Evolutionary conservation across 2,329 filamentous ascomycete genomes (phyloP).

Genomic region (Xylariaceae sp.): DNA sequence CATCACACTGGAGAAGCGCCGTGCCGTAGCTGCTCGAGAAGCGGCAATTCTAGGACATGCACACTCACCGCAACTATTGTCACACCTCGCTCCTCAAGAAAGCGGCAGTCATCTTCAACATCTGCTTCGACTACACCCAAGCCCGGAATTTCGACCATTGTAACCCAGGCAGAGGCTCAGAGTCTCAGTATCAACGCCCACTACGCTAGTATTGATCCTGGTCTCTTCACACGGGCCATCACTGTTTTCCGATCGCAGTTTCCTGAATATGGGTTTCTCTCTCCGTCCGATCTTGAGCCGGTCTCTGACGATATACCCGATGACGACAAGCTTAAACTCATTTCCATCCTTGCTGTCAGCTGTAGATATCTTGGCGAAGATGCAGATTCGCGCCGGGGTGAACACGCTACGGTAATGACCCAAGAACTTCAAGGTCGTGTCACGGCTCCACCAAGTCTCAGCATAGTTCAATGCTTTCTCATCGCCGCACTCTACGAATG

Average conservation of each 20-base stretch:
- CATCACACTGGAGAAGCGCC: constrained; percentile 13
- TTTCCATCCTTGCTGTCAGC: constrained; percentile 16
- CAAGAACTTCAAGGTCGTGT: constrained; percentile 15
- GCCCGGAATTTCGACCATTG: constrained; percentile 1
- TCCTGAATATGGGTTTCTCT: constrained; percentile 17
- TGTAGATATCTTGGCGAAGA: constrained; percentile 12
- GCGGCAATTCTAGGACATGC: constrained; percentile 11
- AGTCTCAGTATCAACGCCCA: constrained; percentile 7
- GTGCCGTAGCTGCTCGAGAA: constrained; percentile 13
- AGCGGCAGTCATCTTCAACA: background rate
- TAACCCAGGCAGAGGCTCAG: background rate
- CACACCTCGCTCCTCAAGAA: background rate
- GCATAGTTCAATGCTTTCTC: constrained; percentile 17
- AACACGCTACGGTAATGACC: constrained; percentile 11
- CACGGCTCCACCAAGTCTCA: constrained; percentile 12
- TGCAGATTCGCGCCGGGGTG: constrained; percentile 5
- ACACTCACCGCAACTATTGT: constrained; percentile 10
- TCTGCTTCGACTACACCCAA: background rate
- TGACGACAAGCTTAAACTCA: constrained; percentile 14
- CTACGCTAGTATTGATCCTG: constrained; percentile 9
- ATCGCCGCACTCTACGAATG: constrained; percentile 19
- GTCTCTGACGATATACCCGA: constrained; percentile 6
- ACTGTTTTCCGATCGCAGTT: constrained; percentile 14
- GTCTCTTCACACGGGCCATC: constrained; percentile 12
- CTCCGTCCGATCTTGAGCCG: constrained; percentile 13